phyloP scores from a whole-genome alignment of 176 grass and related monocot species.

The Pontederia paniculata region DNA sequence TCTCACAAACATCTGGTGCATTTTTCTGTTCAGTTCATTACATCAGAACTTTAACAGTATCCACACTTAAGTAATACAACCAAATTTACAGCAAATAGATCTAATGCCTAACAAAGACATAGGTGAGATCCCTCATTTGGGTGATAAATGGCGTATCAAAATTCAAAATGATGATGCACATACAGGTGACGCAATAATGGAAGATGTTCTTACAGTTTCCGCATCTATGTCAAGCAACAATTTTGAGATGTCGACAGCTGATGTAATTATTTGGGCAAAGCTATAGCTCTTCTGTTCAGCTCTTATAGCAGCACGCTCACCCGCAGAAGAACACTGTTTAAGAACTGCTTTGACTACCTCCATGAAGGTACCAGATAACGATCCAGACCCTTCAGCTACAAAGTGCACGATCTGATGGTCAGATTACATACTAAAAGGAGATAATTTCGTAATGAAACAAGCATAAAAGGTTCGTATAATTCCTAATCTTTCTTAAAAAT shows the following conservation, averaged over 20 bases:
- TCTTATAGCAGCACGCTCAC: conserved; percentile 44
- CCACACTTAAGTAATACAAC: no score
- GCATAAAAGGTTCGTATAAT: no score
- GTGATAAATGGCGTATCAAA: not conserved
- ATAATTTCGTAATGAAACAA: not conserved
- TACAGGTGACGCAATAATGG: not conserved
- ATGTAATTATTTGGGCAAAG: conserved; percentile 54
- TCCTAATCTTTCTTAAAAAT: no score
- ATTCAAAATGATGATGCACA: no score
- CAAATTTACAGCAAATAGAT: no score
- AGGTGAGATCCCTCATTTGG: no score
- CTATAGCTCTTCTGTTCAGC: conserved; percentile 76
- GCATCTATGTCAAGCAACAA: conserved; percentile 44
- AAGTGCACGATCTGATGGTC: conserved; percentile 14
- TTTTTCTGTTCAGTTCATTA: no score
- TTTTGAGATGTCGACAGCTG: conserved; percentile 59
- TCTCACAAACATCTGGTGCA: no score
- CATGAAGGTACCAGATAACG: conserved; percentile 52
- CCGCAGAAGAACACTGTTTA: conserved; percentile 39
- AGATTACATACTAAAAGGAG: no score
- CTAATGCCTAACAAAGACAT: no score
- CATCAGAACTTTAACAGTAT: no score
- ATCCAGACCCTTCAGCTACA: conserved; percentile 18
- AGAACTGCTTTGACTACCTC: conserved; percentile 76
- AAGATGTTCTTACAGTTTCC: conserved; percentile 11